phyloP scores from a whole-genome alignment of 2,329 filamentous ascomycete species.

The Monosporascus sp. region DNA sequence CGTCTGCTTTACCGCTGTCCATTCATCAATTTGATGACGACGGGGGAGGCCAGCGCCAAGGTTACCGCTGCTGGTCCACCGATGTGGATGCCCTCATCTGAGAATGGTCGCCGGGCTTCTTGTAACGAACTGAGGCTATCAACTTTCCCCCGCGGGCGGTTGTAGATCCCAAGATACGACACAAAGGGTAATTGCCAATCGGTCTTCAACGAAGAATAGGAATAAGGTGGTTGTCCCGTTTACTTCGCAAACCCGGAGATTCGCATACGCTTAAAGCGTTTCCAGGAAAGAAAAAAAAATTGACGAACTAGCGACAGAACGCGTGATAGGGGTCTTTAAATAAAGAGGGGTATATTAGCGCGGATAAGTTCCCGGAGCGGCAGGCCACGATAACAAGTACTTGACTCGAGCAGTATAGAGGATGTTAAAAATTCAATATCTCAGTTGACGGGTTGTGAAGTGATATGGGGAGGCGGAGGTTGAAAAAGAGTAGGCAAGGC shows the following conservation, averaged over 20 bases:
- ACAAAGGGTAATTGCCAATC: background rate
- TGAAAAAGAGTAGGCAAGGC: background rate
- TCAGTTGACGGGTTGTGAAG: background rate
- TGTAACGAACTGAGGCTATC: background rate
- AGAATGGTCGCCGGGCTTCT: background rate
- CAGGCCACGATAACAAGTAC: background rate
- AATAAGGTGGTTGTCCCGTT: background rate
- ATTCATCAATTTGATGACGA: background rate
- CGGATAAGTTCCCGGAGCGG: background rate
- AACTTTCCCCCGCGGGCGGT: background rate
- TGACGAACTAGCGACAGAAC: background rate
- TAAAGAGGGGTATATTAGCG: slow-evolving; percentile 1
- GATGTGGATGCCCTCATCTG: background rate
- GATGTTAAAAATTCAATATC: background rate
- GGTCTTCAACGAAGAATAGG: background rate
- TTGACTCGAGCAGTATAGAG: background rate
- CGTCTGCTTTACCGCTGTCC: background rate
- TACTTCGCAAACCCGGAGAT: background rate
- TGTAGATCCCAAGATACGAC: background rate
- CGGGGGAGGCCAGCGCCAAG: background rate
- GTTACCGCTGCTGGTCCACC: background rate
- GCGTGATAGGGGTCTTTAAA: background rate
- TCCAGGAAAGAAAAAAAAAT: background rate
- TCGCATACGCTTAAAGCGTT: background rate
- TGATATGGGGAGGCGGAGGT: background rate